phyloP scores from a whole-genome alignment of 2,329 filamentous ascomycete genomes.

The Talaromyces sp. region DNA sequence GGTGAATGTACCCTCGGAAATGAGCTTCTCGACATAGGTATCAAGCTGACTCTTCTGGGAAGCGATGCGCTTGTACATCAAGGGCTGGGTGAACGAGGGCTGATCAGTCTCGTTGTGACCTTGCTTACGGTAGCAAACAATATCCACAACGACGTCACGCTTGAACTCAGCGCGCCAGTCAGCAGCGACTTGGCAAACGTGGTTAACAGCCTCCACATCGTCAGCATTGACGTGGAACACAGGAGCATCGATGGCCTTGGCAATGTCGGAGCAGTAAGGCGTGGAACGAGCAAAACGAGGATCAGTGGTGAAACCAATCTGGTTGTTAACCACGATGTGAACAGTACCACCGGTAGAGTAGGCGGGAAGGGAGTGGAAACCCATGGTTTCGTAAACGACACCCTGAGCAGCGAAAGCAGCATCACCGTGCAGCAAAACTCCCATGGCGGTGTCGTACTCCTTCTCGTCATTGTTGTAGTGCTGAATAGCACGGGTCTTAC shows the following conservation, averaged over 20 bases:
- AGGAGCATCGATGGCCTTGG: constrained; percentile 96
- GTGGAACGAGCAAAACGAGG: constrained; percentile 96
- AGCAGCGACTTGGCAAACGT: constrained; percentile 91
- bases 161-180: constrained; percentile 99
- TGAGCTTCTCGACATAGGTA: constrained; percentile 84
- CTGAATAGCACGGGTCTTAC: constrained; percentile 95
- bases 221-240: constrained; percentile 99
- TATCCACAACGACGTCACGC: constrained; percentile 94
- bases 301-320: constrained; percentile 99
- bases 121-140: constrained; percentile 98
- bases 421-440: constrained; percentile 92
- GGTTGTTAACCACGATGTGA: constrained; percentile 97
- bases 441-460: constrained; percentile 85
- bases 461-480: constrained; percentile 98
- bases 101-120: constrained; percentile 99
- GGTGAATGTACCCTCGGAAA: constrained; percentile 89
- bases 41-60: constrained; percentile 80
- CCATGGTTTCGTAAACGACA: constrained; percentile 96
- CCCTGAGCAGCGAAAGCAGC: constrained; percentile 95
- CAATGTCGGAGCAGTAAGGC: constrained; percentile 98
- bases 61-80: constrained; percentile 98
- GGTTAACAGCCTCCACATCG: constrained; percentile 97
- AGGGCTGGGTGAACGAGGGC: constrained; percentile 97
- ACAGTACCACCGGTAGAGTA: constrained; percentile 98
- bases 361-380: constrained; percentile 89